These are phyloP conservation scores for Silene vulgaris DNA, from an alignment of 179 eudicot species.

Conservation along the genomic window DNA sequence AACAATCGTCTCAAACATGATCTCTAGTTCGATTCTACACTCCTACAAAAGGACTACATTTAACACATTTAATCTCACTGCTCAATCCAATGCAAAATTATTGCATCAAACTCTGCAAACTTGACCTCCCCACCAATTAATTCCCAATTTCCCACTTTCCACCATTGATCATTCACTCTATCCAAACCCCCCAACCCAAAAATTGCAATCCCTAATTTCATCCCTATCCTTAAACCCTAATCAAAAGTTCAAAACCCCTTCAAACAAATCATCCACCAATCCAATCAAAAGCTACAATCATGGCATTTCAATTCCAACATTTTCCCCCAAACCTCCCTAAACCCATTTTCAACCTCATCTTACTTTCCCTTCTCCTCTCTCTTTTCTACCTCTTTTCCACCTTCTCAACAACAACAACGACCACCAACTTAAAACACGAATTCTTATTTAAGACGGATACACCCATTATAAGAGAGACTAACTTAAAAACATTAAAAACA, in stretches of 20 bases:
- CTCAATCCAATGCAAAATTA: background rate
- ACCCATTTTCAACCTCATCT: conserved; percentile 20
- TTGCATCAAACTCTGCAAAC: background rate
- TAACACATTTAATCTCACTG: background rate
- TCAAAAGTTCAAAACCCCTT: background rate
- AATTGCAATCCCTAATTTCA: background rate
- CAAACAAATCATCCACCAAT: background rate
- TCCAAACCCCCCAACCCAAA: background rate
- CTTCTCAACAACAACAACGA: conserved; percentile 15
- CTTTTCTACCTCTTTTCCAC: conserved; percentile 37
- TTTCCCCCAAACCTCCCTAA: conserved; percentile 8
- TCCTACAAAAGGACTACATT: too few relatives aligned
- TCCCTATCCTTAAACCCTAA: background rate
- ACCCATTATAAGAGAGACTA: background rate
- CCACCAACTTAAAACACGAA: too few relatives aligned
- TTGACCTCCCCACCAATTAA: background rate
- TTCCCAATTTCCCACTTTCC: background rate
- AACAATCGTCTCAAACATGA: too few relatives aligned
- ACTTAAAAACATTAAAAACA: background rate
- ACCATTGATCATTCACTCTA: background rate
- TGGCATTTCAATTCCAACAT: conserved; percentile 19
- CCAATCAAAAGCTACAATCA: background rate
- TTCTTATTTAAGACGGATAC: too few relatives aligned
- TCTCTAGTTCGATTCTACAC: too few relatives aligned
- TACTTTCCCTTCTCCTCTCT: conserved; percentile 26